phyloP scores from a whole-genome alignment of 768 basidiomycete species.

The Auriscalpium orientale region DNA sequence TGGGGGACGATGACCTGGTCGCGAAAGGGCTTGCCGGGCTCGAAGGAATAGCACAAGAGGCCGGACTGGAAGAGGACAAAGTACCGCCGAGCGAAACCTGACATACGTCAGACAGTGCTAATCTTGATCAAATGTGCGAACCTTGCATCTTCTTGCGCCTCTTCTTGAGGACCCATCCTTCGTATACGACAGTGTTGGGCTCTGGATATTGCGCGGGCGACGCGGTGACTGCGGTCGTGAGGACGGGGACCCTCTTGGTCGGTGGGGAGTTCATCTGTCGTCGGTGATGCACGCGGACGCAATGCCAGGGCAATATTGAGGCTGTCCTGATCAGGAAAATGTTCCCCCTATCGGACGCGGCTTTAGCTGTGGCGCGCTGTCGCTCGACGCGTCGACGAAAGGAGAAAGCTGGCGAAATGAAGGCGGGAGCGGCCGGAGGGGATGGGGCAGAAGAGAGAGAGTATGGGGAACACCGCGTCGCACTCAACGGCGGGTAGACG shows the following conservation, averaged over 20 bases:
- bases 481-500: too few relatives aligned
- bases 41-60: conserved; percentile 65
- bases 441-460: too few relatives aligned
- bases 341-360: too few relatives aligned
- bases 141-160: conserved; percentile 86
- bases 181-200: conserved; percentile 31
- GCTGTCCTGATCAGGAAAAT: too few relatives aligned
- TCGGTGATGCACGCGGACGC: neutral
- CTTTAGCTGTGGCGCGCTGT: too few relatives aligned
- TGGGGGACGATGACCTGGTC: conserved; percentile 57
- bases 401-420: too few relatives aligned
- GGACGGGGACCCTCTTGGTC: neutral
- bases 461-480: too few relatives aligned
- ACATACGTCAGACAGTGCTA: neutral
- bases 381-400: too few relatives aligned
- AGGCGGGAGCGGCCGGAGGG: too few relatives aligned
- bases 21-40: conserved; percentile 61
- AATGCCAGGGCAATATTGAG: neutral
- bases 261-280: neutral
- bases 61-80: conserved; percentile 66
- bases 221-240: neutral
- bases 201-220: neutral
- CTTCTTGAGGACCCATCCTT: conserved; percentile 86
- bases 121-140: conserved; percentile 17
- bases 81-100: conserved; percentile 82